Base-by-base conservation (phyloP, 2,329 filamentous ascomycete genomes). In the Stagonosporopsis rhizophila region DNA sequence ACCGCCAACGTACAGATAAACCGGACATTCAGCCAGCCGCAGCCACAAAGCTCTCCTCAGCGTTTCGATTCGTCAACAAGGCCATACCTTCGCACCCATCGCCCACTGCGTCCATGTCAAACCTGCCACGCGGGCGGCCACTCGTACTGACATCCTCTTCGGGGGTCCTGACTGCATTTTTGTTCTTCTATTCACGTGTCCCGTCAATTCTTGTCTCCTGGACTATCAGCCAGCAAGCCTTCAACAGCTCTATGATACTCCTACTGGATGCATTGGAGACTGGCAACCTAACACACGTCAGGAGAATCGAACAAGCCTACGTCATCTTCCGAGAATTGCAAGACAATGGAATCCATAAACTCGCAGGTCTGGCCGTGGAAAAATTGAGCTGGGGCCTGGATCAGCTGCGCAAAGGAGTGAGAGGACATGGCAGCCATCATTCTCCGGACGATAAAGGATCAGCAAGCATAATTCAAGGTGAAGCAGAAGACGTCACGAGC, bases 171-270 rank as follows among this genome's bases (percentile, higher is more conserved):
- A 70, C 76, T n/a, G 75, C 77, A 2, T 82, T 82, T 52, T 64
- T 80, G 25, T 82, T 80, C 66, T 79, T 81, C 64, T 72, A 79
- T 27, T 61, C 69, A n/a, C 75, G 78, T 37, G 65, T 77, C 14
- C 79, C 76, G 15, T 75, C 75, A 20, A 77, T 78, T 1, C 67
- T 82, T 30, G 75, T 81, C 34, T 81, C 77, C 59, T 82, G 80
- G 80, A 79, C 74, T 0, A 75, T 81, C 61, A 76, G 76, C 32
- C 81, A 82, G 56, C 79, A 81, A 67, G 79, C 80, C 2, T 82
- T 82, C 71, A 82, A 81, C 53, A 78, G 79, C 9, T 78, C 75
- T 56, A 81, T 81, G 79, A 79, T 83, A 20, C 64, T 83, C 6
- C 69, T 81, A 1, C 69, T 81, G 2, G 79, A 81, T 45, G 78